phyloP scores from a whole-genome alignment of 495 filamentous ascomycete genomes.

The Podospora pseudoanserina region DNA sequence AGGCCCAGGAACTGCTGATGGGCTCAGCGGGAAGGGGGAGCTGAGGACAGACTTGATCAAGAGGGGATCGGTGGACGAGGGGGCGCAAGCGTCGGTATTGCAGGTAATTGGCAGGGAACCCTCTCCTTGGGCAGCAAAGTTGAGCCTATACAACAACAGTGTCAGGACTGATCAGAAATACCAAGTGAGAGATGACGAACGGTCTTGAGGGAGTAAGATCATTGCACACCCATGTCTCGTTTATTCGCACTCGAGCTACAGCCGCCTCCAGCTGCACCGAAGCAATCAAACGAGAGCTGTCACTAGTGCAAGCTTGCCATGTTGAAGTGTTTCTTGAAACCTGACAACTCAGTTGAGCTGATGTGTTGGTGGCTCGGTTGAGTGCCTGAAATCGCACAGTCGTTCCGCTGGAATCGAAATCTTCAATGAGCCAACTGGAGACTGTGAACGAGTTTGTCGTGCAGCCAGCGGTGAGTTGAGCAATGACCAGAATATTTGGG shows the following conservation, averaged over 20 bases:
- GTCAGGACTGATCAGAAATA: not conserved
- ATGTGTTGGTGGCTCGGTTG: slow-evolving; percentile 24
- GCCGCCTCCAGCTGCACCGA: slow-evolving; percentile 4
- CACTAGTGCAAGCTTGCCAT: slow-evolving; percentile 16
- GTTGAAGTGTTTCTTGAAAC: not conserved
- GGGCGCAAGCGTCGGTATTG: slow-evolving; percentile 1
- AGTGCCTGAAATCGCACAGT: slow-evolving; percentile 14
- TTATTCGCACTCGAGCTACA: slow-evolving; percentile 15
- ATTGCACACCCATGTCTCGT: slow-evolving; percentile 28
- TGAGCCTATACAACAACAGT: slow-evolving; percentile 10
- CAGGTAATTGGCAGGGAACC: slow-evolving; percentile 15
- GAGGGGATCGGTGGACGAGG: slow-evolving; percentile 9
- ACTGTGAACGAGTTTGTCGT: slow-evolving; percentile 25
- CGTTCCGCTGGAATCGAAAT: slow-evolving; percentile 12
- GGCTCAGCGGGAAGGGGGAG: slow-evolving; percentile 22
- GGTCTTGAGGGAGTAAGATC: slow-evolving; percentile 14
- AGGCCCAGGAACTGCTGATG: slow-evolving; percentile 20
- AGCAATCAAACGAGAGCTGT: not conserved
- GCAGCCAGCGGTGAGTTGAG: slow-evolving; percentile 17
- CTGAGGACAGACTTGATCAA: not conserved
- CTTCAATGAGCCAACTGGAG: slow-evolving; percentile 26
- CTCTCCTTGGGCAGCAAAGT: slow-evolving; percentile 25
- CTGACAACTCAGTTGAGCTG: slow-evolving; percentile 13
- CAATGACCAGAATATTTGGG: not conserved
- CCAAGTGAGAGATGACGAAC: slow-evolving; percentile 12